These are phyloP conservation scores for Neofusicoccum cordaticola DNA, from an alignment of 2,329 filamentous ascomycete genomes.

Conservation along the genomic window DNA sequence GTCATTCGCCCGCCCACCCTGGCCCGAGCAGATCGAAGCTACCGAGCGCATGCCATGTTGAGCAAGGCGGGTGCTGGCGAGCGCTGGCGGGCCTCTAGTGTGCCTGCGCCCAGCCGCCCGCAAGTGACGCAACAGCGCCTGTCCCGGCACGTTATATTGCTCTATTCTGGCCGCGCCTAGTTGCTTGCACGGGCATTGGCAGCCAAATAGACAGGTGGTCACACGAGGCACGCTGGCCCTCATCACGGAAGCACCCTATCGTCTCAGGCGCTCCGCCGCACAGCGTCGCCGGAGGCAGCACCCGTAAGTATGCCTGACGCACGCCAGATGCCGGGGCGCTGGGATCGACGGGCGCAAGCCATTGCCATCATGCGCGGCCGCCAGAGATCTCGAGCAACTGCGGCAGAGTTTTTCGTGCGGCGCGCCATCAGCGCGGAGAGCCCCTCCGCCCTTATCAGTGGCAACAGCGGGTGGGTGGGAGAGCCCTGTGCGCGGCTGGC, in stretches of 20 bases:
- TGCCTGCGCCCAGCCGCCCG: background rate
- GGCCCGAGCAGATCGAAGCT: background rate
- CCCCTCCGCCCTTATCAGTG: conserved; percentile 3
- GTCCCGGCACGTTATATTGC: background rate
- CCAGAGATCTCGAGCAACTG: background rate
- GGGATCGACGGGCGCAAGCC: background rate
- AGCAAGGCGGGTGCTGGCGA: background rate
- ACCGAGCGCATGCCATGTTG: background rate
- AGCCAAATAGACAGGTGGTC: background rate
- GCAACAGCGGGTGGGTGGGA: background rate
- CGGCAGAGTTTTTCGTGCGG: background rate
- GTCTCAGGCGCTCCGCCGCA: background rate
- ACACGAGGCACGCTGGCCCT: background rate
- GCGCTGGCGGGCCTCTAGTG: background rate
- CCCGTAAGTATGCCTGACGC: too few species aligned
- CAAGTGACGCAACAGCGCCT: background rate
- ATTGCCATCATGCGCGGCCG: background rate
- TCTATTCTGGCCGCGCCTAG: background rate
- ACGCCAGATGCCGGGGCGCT: too few species aligned
- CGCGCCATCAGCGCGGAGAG: conserved; percentile 6
- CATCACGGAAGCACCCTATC: background rate
- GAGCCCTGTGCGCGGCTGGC: conserved; percentile 1
- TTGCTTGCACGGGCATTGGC: background rate
- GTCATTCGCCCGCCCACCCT: background rate
- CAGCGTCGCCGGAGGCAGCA: background rate